Evolutionary conservation across 2,329 filamentous ascomycete genomes (phyloP), one percentile per base, ranked within the genome.

Genomic region (Penicillium nordicum): DNA sequence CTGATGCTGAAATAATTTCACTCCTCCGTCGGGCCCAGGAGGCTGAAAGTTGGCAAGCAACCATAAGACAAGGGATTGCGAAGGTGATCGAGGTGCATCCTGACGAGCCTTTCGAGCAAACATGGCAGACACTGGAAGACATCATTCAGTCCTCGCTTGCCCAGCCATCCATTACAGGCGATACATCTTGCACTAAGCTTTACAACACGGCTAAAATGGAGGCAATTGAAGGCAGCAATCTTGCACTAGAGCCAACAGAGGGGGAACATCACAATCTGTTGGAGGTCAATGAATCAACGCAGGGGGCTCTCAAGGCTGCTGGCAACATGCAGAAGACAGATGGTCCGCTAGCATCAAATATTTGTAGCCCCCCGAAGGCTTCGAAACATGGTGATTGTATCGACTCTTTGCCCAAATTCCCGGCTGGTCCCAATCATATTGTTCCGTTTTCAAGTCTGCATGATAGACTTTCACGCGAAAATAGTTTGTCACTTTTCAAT

Each of bases 401-500:
- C 12, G 55, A 50, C 8, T 37, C 50, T 4, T 16, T 43, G 5
- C 53, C 62, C 6, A 48, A 51, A 27, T 55, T 50, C 25, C 54
- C 54, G 21, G 5, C 18, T 46, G 44, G 44, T 29, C 45, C 47
- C 1, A 38, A 44, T 12, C 54, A 53, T 9, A 75, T 75, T 30
- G 62, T 71, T 10, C 69, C 73, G 3, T 75, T 75, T 46, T 68
- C 71, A 4, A 63, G 61, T 40, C 52, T 75, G 10, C 58, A 67
- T 34, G 61, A 57, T 30, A 58, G 65, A 18, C 21, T 69, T 16
- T 63, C 64, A 3, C 57, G 60, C 5, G 41, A 44, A 6, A 55
- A 56, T 41, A 58, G 45, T 12, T 48, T 50, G 8, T 61, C 61
- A 6, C 55, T 61, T 2, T 65, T 61, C 11, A 61, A 63, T 18